These are phyloP conservation scores for Hymenoscyphus occultus DNA, from an alignment of 2,329 filamentous ascomycete species.

Conservation along the genomic window DNA sequence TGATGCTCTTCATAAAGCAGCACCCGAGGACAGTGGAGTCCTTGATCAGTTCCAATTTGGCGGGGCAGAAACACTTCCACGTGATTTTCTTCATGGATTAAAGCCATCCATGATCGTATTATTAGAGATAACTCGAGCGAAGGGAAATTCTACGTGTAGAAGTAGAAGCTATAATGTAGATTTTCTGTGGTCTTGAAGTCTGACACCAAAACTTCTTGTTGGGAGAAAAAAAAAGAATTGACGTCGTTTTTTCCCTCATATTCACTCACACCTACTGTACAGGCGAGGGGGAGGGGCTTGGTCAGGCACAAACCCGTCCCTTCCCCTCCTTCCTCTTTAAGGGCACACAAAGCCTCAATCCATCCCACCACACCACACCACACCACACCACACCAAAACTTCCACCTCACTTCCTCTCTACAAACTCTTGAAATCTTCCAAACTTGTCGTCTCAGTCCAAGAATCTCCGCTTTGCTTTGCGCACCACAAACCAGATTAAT, in stretches of 20 bases:
- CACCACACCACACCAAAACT: background rate
- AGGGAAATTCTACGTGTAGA: too few relatives aligned
- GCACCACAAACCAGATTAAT: background rate
- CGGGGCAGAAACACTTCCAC: too few relatives aligned
- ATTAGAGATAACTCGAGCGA: background rate
- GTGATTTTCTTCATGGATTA: background rate
- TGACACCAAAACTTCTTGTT: background rate
- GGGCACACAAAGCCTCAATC: slow-evolving; percentile 67
- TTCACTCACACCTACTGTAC: background rate
- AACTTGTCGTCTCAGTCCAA: background rate
- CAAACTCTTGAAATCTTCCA: background rate
- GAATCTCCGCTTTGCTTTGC: background rate
- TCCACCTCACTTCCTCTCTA: background rate
- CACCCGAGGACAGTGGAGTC: background rate
- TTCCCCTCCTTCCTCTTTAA: slow-evolving; percentile 94
- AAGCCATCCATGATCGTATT: background rate
- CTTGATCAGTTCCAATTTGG: background rate
- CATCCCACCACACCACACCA: background rate
- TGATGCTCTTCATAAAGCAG: background rate
- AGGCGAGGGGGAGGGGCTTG: background rate
- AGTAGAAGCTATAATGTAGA: background rate
- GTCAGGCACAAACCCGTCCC: background rate
- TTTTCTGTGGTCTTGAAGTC: background rate
- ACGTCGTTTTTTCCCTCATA: background rate
- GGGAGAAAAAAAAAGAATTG: background rate